Base-by-base conservation (phyloP, 257 asterid genomes). In the Ajuga chamaepitys region DNA sequence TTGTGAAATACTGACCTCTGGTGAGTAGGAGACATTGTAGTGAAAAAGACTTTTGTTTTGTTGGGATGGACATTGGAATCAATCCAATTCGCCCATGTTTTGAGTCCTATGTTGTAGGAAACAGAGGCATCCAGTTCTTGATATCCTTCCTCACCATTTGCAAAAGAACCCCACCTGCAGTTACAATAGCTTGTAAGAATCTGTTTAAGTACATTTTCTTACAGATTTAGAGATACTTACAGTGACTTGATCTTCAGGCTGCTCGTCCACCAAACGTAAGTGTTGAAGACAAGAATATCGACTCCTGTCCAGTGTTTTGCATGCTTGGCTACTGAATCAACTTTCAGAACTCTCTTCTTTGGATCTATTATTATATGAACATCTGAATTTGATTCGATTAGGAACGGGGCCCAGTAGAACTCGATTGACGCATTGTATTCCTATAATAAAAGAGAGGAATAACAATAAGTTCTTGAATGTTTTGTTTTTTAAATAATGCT, bases 61-160 rank as follows among this genome's bases (percentile, higher is more conserved):
- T 86, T 94, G 45, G 99, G 88, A 78, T 86, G 53, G 21, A 90
- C 70, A 37, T 89, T 83, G 8, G 95, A 80, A 68, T 89, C 99
- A 18, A 90, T 83, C 99, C 99, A 94, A 66, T 93, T 89, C 3
- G 99, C 99, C 97, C 99, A 93, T 68, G 99, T 89, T 62, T 85
- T 87, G 64, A 93, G 70, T 57, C 79, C 99, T 54, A 89, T 25
- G 30, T 71, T 83, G 76, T 89, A 93, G 1, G 99, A 80, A 60
- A 88, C 83, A 4, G 86, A 38, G 3, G 95, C 76, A 47, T 84
- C 97, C 37, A 89, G 72, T 67, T 86, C 95, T 71, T 87, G 89
- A 58, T 73, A 85, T 35, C 95, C 97, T 56, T 89, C 90, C 30
- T 78, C 86, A 10, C 95, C 97, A 62, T 93, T 89, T 9, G 83